Percentiles rank a stretch among this genome's conserved stretches.
phyloP scores from a whole-genome alignment of 495 filamentous ascomycete species.

The Aspergillus baeticus region DNA sequence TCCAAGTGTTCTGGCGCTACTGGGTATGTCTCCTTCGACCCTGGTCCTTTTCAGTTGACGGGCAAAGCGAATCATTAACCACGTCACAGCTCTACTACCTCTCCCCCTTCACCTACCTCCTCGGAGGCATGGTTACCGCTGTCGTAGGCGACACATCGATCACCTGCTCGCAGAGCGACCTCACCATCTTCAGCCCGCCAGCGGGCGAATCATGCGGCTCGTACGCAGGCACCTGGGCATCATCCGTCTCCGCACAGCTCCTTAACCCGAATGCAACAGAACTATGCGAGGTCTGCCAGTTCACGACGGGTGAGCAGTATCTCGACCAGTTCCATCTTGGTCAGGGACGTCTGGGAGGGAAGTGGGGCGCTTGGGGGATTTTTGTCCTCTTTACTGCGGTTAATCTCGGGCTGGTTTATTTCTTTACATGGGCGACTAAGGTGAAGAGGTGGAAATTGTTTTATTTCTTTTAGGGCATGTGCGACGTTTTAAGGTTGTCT shows the following conservation, averaged over 20 bases:
- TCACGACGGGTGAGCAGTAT: conserved; percentile 3
- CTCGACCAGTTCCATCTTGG: conserved; percentile 4
- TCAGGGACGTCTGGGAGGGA: not conserved
- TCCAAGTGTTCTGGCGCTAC: conserved; percentile 8
- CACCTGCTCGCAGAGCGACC: not conserved
- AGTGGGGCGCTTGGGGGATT: conserved; percentile 3
- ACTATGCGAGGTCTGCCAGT: not conserved
- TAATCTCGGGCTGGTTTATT: not conserved
- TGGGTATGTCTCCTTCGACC: not conserved
- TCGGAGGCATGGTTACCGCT: conserved; percentile 7
- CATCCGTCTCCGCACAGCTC: not conserved
- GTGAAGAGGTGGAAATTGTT: conserved; percentile 7
- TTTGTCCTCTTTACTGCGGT: conserved; percentile 1
- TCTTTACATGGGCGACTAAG: conserved; percentile 6
- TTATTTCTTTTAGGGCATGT: conserved; percentile 8
- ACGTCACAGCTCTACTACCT: not conserved
- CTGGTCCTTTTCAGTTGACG: too few species aligned
- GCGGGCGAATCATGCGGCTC: not conserved
- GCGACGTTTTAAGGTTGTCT: too few species aligned
- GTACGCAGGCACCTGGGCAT: not conserved
- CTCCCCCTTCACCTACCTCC: conserved; percentile 1
- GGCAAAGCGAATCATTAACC: too few species aligned
- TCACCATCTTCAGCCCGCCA: not conserved
- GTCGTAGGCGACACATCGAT: not conserved
- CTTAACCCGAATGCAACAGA: not conserved